Evolutionary conservation across 176 grass and related monocot species (phyloP).

Genomic region (Paspalum notatum): DNA sequence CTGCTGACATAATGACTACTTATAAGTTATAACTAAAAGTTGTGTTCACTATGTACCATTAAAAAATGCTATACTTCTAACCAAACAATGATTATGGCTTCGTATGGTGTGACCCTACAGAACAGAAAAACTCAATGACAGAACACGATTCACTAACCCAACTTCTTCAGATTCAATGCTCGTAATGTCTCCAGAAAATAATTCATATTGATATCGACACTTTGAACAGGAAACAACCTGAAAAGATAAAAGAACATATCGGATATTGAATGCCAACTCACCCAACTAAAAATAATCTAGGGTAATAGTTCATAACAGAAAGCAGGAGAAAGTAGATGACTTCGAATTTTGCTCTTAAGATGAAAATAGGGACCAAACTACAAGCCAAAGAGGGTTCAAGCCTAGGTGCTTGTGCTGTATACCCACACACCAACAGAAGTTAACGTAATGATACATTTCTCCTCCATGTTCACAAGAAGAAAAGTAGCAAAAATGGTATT

Average conservation of each 20-base stretch:
- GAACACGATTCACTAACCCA: slow-evolving; percentile 61
- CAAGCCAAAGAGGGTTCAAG: background rate
- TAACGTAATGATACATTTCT: too few relatives aligned
- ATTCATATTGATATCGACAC: slow-evolving; percentile 88
- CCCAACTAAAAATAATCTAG: slow-evolving; percentile 12
- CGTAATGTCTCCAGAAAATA: slow-evolving; percentile 85
- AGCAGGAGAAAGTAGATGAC: background rate
- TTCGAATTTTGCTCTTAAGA: background rate
- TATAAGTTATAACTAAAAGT: slow-evolving; percentile 20
- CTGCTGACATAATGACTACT: slow-evolving; percentile 19
- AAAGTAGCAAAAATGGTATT: too few relatives aligned
- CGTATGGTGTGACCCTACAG: background rate
- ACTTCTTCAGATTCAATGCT: slow-evolving; percentile 93
- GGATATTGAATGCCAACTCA: slow-evolving; percentile 27
- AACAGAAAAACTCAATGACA: slow-evolving; percentile 4
- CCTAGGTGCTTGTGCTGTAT: background rate
- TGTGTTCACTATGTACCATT: background rate
- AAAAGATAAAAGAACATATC: slow-evolving; percentile 40
- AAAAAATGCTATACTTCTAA: background rate
- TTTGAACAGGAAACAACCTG: slow-evolving; percentile 96
- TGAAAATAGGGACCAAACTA: background rate
- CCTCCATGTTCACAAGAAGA: too few relatives aligned
- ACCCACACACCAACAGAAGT: background rate
- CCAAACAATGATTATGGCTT: slow-evolving; percentile 21
- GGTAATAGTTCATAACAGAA: background rate